phyloP scores from a whole-genome alignment of 2,329 filamentous ascomycete genomes.

The Beauveria asiatica region DNA sequence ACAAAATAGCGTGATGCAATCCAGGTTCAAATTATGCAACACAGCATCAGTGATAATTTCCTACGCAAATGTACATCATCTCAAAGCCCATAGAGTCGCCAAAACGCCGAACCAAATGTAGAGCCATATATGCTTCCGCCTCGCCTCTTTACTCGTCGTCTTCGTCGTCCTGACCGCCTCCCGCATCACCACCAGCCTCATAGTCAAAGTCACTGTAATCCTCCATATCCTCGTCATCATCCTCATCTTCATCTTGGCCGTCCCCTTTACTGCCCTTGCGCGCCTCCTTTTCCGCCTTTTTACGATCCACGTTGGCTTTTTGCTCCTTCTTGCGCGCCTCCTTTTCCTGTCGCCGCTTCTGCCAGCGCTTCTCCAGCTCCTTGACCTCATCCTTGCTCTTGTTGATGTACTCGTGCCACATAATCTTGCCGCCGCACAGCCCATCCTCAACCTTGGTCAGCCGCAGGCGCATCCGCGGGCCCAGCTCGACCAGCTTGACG shows the following conservation, averaged over 20 bases:
- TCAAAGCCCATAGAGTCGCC: not conserved
- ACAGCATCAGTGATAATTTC: not conserved
- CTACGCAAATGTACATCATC: constrained; percentile 1
- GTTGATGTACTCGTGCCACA: constrained; percentile 95
- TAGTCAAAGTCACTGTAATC: constrained; percentile 38
- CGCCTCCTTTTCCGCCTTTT: constrained; percentile 46
- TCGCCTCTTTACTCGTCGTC: constrained; percentile 30
- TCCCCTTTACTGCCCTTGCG: constrained; percentile 29
- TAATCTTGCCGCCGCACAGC: constrained; percentile 76
- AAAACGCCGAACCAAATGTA: constrained; percentile 11
- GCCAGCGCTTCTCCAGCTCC: constrained; percentile 76
- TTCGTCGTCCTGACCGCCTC: constrained; percentile 44
- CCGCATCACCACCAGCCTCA: constrained; percentile 42
- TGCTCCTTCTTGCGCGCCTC: constrained; percentile 74
- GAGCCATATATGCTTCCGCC: constrained; percentile 16
- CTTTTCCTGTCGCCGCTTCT: constrained; percentile 68
- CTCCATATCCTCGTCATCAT: constrained; percentile 32
- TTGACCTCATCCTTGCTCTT: constrained; percentile 73
- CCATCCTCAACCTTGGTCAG: constrained; percentile 96
- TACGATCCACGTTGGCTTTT: constrained; percentile 83
- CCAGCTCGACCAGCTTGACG: constrained; percentile 86
- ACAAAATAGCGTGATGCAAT: not conserved
- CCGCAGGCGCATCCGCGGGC: constrained; percentile 79
- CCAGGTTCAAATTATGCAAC: not conserved
- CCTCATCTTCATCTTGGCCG: constrained; percentile 23